Evolutionary conservation across 371 early-diverging fungal genomes (phyloP), one percentile per base, ranked within the genome.

Genomic region (Lichtheimia corymbifera): DNA sequence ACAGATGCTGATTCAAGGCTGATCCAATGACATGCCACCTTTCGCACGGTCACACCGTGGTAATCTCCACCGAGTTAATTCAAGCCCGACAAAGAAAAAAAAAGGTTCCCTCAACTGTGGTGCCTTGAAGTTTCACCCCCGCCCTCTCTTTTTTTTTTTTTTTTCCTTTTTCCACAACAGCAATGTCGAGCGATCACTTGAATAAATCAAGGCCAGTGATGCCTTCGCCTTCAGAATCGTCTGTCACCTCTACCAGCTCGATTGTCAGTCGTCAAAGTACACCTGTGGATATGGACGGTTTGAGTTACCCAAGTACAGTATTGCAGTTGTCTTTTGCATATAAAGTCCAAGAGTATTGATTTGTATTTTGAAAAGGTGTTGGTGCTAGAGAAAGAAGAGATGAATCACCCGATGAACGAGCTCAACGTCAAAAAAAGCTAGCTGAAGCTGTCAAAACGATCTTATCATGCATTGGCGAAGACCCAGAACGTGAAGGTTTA

Each of bases 381-480:
- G 89, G 89, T 6, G 91, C 96, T 40, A 76, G 84, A 58, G 73
- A 81, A 50, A 88, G 98, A 42, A 76, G 89, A 51, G 86, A 87
- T 55, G 97, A 96, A 68, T 79, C 92, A 4, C 78, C 76, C 5
- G 90, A 85, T 44, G 84, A 91, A 69, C 85, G 83, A 63, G 77
- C 76, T 40, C 79, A 73, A 51, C 84, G 96, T 35, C 72, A 91
- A 50, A 71, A 85, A 35, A 91, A 90, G 73, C 82, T 97, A 65
- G 76, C 95, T 1, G 92, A 74, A 28, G 94, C 98, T 9, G 95
- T 99, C 25, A 83, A 83, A 53, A 93, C 93, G 0, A 89, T 99
- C 28, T 72, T 99, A 52, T 89, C 92, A 64, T 92, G 93, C 68
- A 84, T 99, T 54, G 99, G 99, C 44, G 99, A 99, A 76, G 96